A percentile compares a stretch with the other conserved stretches of the same genome.
Evolutionary conservation across 2,329 filamentous ascomycete species (phyloP).

Genomic region (Myriosclerotinia curreyana): DNA sequence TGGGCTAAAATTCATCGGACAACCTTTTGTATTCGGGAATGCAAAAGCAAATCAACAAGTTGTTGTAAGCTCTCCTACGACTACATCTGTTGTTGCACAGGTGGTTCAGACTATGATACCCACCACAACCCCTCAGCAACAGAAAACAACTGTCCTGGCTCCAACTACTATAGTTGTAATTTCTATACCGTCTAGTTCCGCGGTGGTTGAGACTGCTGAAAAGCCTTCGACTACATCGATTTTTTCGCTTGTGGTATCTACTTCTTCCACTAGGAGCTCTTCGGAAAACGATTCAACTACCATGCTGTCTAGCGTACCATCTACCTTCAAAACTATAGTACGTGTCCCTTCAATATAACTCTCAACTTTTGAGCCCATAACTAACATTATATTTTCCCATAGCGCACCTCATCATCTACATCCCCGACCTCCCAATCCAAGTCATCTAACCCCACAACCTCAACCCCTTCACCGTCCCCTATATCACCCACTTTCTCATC

Average conservation of each 20-base stretch:
- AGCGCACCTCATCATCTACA: neutral
- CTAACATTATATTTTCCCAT: neutral
- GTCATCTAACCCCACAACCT: neutral
- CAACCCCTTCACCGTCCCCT: no score
- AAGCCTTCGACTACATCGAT: no score
- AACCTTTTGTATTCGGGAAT: neutral
- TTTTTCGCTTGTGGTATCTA: neutral
- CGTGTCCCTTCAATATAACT: no score
- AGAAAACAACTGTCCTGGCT: neutral
- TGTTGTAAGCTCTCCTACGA: neutral
- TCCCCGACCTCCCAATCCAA: neutral
- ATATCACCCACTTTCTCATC: no score
- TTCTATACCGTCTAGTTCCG: neutral
- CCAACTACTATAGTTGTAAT: neutral
- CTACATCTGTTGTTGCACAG: neutral
- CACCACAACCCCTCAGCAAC: neutral
- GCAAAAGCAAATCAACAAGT: conserved; percentile 1
- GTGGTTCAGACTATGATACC: neutral
- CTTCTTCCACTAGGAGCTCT: neutral
- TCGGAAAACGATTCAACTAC: neutral
- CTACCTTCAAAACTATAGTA: neutral
- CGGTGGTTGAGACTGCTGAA: neutral
- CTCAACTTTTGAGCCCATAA: no score
- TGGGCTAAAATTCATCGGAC: neutral
- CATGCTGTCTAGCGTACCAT: neutral